Evolutionary conservation across 805 yeast genomes (phyloP).

Genomic region (Candida awuae): DNA sequence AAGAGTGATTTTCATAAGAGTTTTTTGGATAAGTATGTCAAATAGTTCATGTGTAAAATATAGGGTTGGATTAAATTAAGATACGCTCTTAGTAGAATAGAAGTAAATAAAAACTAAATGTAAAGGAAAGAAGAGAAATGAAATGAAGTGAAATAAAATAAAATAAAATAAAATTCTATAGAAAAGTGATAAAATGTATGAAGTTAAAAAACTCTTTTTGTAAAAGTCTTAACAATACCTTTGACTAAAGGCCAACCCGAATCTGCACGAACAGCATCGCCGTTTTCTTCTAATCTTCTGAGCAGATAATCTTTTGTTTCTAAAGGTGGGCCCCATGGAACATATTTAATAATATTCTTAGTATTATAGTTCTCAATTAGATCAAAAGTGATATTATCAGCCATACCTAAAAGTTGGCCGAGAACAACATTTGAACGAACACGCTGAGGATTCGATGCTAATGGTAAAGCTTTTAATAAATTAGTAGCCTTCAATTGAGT

Average conservation of each 20-base stretch:
- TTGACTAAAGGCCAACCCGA: constrained; percentile 69
- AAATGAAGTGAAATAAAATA: too few species aligned
- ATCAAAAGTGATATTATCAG: constrained; percentile 77
- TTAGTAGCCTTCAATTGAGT: constrained; percentile 70
- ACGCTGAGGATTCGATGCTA: constrained; percentile 16
- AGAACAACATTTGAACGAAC: constrained; percentile 59
- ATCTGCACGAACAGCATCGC: constrained; percentile 84
- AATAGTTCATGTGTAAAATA: too few species aligned
- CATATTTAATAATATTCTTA: constrained; percentile 80
- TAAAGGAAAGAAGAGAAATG: background rate
- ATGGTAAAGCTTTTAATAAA: constrained; percentile 29
- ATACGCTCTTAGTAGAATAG: too few species aligned
- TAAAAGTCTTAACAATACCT: constrained; percentile 37
- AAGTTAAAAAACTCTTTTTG: constrained; percentile 23
- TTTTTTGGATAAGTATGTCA: constrained; percentile 34
- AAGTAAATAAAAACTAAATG: too few species aligned
- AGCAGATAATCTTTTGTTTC: constrained; percentile 86
- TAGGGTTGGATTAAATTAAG: too few species aligned
- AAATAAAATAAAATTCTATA: too few species aligned
- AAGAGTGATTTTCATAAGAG: constrained; percentile 35
- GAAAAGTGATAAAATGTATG: background rate
- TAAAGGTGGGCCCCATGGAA: constrained; percentile 95
- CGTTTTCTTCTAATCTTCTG: constrained; percentile 91
- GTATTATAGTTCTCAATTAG: constrained; percentile 57
- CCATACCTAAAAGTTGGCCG: constrained; percentile 94